Evolutionary conservation across 106 monocot species (phyloP), one percentile per base, ranked within the genome.

Genomic region (Dendrobium chrysotoxum): DNA sequence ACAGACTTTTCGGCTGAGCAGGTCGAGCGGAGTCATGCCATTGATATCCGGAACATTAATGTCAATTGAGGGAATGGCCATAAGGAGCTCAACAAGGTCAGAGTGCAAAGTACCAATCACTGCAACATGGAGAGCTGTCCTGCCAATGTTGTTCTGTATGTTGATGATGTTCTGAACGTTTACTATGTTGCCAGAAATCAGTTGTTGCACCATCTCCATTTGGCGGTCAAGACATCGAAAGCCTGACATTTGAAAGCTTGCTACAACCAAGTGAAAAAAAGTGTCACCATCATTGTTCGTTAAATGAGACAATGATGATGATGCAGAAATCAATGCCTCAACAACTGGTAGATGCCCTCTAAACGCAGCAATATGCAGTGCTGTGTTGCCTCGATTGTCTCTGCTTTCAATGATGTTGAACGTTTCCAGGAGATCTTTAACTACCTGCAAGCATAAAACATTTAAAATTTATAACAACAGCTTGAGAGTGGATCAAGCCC

Each of bases 321-420:
- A 91, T 11, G 88, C 86, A 16, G 45, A 35, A 28, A 98, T 46
- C 74, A 98, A 75, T 28, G 86, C 81, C 25, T 93, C 76, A 0
- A 93, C 79, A 9, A 89, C 88, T 0, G 76, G 12, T 44, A 88
- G 76, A 76, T 95, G 92, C 7, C 95, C 98, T 57, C 86, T 80
- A 75, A 88, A 91, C 7, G 95, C 89, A 25, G 98, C 98, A 21
- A 92, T 80, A 71, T 98, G 98, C 68, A 98, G 76, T n/a, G 98
- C 84, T 26, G 92, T 95, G 80, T 98, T 95, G 26, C 95, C 91
- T 72, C 85, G 87, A 25, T 89, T 86, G 78, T 98, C 98, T 79
- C 45, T 85, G 16, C 83, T 85, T 75, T 84, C 72, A 21, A 88
- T 80, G 79, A 98, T 88, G 35, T 88, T 76, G 44, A 86, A 93